Conservation (phyloP, 257 asterid genomes). For the Salvia miltiorrhiza region DNA sequence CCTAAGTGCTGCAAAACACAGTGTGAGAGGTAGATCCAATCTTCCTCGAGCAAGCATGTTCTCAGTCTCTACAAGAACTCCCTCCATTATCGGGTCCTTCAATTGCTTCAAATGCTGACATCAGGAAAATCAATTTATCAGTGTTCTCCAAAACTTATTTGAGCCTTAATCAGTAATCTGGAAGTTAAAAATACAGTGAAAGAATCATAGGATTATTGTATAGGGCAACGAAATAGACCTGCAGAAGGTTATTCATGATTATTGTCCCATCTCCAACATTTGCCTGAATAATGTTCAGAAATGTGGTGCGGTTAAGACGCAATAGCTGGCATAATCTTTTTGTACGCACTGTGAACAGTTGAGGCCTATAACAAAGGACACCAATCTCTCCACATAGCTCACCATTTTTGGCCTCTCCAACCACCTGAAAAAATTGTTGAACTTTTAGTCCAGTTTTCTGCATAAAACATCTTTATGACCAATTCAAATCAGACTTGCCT, state of each 20-base stretch:
- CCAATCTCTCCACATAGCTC: slow-evolving; percentile 93
- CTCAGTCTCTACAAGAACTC: slow-evolving; percentile 79
- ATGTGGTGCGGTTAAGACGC: slow-evolving; percentile 74
- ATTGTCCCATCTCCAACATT: slow-evolving; percentile 90
- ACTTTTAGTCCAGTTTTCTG: background rate
- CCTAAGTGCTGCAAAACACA: slow-evolving; percentile 85
- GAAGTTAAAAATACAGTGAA: background rate
- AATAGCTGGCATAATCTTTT: slow-evolving; percentile 73
- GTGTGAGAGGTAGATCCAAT: slow-evolving; percentile 92
- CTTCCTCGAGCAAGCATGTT: slow-evolving; percentile 95
- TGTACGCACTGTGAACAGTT: slow-evolving; percentile 85
- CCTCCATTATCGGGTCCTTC: slow-evolving; percentile 87
- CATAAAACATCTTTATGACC: background rate
- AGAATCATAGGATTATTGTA: background rate
- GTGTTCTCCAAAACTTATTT: background rate
- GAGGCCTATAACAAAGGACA: slow-evolving; percentile 93
- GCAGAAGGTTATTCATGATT: slow-evolving; percentile 91
- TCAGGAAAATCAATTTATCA: slow-evolving; percentile 8
- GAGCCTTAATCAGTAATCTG: background rate
- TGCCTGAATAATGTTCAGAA: slow-evolving; percentile 83
- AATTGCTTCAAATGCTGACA: slow-evolving; percentile 78
- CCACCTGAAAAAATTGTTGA: slow-evolving; percentile 41
- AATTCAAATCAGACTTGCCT: slow-evolving; percentile 45
- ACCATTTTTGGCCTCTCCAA: slow-evolving; percentile 83
- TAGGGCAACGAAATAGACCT: slow-evolving; percentile 38